Evolutionary conservation across 176 grass and related monocot species (phyloP).

Genomic region (Pontederia paniculata): DNA sequence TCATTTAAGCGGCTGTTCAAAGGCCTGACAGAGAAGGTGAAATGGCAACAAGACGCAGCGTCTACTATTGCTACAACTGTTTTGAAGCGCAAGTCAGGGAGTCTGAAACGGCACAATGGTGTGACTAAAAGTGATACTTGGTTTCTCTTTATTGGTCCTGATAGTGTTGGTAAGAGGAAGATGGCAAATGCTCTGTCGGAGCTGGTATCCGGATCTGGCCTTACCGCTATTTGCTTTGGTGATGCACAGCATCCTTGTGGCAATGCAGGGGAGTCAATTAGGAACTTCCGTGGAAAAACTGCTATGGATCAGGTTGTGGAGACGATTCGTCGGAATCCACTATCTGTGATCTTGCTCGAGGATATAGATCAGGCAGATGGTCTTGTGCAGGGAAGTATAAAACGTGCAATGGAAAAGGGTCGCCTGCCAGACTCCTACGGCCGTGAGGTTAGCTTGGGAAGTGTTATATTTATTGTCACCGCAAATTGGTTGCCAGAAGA

Average conservation of each 20-base stretch:
- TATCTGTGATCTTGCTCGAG: slow-evolving; percentile 76
- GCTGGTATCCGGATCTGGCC: slow-evolving; percentile 31
- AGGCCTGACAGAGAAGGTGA: slow-evolving; percentile 67
- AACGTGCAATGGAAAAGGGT: slow-evolving; percentile 71
- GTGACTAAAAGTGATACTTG: slow-evolving; percentile 65
- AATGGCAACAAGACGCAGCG: slow-evolving; percentile 82
- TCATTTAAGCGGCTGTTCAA: slow-evolving; percentile 82
- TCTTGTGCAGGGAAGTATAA: slow-evolving; percentile 57
- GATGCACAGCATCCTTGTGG: slow-evolving; percentile 12
- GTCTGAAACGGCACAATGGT: slow-evolving; percentile 37
- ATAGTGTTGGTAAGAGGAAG: slow-evolving; percentile 81
- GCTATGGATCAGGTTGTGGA: slow-evolving; percentile 56
- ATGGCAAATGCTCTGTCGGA: slow-evolving; percentile 70
- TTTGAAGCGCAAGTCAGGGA: slow-evolving; percentile 61
- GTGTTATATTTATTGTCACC: slow-evolving; percentile 72
- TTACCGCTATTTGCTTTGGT: slow-evolving; percentile 39
- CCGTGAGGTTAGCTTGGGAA: slow-evolving; percentile 73
- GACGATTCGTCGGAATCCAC: slow-evolving; percentile 66
- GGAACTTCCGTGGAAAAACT: slow-evolving; percentile 59
- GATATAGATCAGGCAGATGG: slow-evolving; percentile 65
- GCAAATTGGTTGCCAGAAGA: slow-evolving; percentile 69
- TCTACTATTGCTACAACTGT: slow-evolving; percentile 71
- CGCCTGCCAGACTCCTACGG: slow-evolving; percentile 72
- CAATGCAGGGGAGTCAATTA: slow-evolving; percentile 23
- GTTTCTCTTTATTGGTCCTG: slow-evolving; percentile 85